Base-by-base conservation (phyloP, 192 early-diverging fungal genomes). In the Umbelopsis vinacea region DNA sequence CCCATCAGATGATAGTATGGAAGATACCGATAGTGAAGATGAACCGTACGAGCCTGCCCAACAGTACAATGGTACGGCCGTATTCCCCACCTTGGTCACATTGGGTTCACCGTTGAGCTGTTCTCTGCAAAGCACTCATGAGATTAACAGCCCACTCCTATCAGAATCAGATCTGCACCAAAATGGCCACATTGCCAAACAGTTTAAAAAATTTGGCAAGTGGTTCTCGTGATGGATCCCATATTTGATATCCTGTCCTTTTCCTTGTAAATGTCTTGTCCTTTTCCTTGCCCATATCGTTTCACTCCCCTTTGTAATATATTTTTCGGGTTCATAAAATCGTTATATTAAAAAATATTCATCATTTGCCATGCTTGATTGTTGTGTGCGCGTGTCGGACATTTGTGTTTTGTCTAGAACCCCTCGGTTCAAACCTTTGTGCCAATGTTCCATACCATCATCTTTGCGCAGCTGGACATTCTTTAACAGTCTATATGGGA, bases 81-180 rank as follows among this genome's bases (percentile, higher is more conserved):
- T 63, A 9, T 63, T 63, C 15, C 14, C 29, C 11, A 63, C 57
- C 3, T 37, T 63, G 33, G 6, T 63, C 33, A 63, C 26, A 14
- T 11, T 29, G 11, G 15, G 57, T 14, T 63, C 57, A n/a, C 2
- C 57, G 3, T 19, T 63, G 19, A 63, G 33, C 33, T 63, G 57
- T 26, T 63, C 57, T 19, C 26, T 63, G 57, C 29, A 63, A 19
- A 37, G 24, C 17, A 12, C 17, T 15, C 57, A 63, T 63, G 57
- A 37, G 17, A 26, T 63, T 29, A 22, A 29, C 33, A 63, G 17
- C 33, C 26, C 19, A 5, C 33, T 6, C 15, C 11, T 37, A 17
- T 12, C 57, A 63, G 57, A 63, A 63, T 63, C 57, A 63, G 57
- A 63, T 63, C 57, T 63, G 57, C 57, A 63, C 33, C 57, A 63